A percentile compares a stretch with the other conserved stretches of the same genome.
Evolutionary conservation across 495 filamentous ascomycete species (phyloP).

Genomic region (Penicillium parvum): DNA sequence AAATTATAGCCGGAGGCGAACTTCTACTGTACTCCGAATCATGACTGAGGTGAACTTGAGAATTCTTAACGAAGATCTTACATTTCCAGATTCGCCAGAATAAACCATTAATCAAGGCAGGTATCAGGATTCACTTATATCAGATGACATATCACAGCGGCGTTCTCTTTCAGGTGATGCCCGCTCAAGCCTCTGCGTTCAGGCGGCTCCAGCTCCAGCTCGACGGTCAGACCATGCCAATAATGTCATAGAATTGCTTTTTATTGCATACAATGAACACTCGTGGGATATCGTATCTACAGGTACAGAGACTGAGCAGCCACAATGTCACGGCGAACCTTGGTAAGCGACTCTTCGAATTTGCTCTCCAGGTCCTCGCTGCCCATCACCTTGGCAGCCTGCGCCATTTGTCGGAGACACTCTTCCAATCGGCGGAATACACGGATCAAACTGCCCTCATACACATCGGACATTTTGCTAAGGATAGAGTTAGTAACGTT

Average conservation of each 20-base stretch:
- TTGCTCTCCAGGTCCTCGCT: constrained; percentile 86
- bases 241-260: constrained; percentile 6
- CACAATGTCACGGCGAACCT: constrained; percentile 88
- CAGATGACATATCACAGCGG: background rate
- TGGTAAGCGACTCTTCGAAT: constrained; percentile 76
- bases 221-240: background rate
- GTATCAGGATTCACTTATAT: no score
- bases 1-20: no score
- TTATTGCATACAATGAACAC: background rate
- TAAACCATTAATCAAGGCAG: no score
- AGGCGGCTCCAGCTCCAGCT: background rate
- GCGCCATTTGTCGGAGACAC: constrained; percentile 93
- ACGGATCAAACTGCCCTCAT: constrained; percentile 92
- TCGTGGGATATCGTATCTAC: constrained; percentile 37
- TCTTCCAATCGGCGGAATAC: constrained; percentile 95
- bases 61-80: no score
- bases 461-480: constrained; percentile 97
- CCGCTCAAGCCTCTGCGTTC: constrained; percentile 9
- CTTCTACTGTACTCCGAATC: no score
- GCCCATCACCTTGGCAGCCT: constrained; percentile 95
- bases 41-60: no score
- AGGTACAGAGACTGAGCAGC: constrained; percentile 89
- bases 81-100: no score
- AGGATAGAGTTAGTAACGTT: background rate
- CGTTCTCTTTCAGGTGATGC: background rate